These are phyloP conservation scores for Geotrichum australiense DNA, from an alignment of 1,139 yeast genomes.

Conservation along the genomic window DNA sequence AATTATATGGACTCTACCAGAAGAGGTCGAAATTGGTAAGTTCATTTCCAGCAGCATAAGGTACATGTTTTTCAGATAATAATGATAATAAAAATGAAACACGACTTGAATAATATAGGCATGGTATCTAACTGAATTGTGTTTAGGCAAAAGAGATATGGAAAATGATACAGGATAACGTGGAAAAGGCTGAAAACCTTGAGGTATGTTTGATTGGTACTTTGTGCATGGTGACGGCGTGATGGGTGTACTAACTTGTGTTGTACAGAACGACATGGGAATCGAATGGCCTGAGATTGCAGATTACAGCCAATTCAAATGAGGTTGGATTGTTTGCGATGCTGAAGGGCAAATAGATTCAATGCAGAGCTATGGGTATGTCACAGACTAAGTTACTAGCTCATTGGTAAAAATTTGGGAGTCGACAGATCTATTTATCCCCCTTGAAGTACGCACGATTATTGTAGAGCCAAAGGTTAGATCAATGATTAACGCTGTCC, in stretches of 20 bases:
- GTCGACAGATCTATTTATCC: too few relatives aligned
- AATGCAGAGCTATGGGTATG: too few relatives aligned
- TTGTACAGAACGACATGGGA: constrained; percentile 9
- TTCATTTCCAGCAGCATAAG: too few relatives aligned
- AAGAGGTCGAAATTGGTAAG: constrained; percentile 18
- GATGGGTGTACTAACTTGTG: neutral
- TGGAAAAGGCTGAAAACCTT: constrained; percentile 6
- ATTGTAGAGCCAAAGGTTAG: too few relatives aligned
- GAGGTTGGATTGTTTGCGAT: too few relatives aligned
- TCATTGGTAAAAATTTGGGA: too few relatives aligned
- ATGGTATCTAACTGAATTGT: neutral
- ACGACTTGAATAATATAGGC: neutral
- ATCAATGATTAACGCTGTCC: too few relatives aligned
- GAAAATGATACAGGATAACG: constrained; percentile 16
- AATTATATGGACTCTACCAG: constrained; percentile 4
- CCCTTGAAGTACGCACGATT: too few relatives aligned
- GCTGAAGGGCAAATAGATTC: too few relatives aligned
- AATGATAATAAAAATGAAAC: too few relatives aligned
- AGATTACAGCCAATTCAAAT: constrained; percentile 1
- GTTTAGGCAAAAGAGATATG: constrained; percentile 13
- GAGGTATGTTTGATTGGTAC: constrained; percentile 8
- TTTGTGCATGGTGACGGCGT: neutral
- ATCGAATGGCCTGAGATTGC: constrained; percentile 7
- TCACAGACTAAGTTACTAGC: too few relatives aligned
- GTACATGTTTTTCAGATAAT: too few relatives aligned